Base-by-base conservation (phyloP, 306 rosid species). In the Castanea sativa region DNA sequence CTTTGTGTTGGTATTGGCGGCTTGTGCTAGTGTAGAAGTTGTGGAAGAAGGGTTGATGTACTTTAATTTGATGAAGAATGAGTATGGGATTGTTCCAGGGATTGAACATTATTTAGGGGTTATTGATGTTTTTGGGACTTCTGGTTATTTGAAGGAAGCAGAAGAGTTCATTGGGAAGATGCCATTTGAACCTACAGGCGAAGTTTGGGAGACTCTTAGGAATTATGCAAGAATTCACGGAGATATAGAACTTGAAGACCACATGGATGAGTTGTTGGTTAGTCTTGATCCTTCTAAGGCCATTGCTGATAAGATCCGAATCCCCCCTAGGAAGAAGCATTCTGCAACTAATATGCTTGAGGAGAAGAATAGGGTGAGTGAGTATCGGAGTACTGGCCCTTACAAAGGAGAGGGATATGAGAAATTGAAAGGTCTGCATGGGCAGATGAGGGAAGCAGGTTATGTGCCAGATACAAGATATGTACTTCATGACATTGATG, bases 401-500 rank as follows among this genome's bases (percentile, higher is more conserved):
- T 90, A 86, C 58, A 90, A 84, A 78, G 94, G 80, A 76, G 94
- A 85, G 79, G 77, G 71, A 23, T 35, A 80, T 55, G 86, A 79
- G 87, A 90, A 82, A 69, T 56, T 84, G 75, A 88, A 85, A 74
- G 99, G 97, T 27, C 81, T 94, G 84, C 86, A 74, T 67, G 97
- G 97, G 41, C 99, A 91, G 81, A 75, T 92, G 90, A 90, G 90
- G 88, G 97, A 87, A 84, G 96, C 97, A 4, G 97, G 99, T 12
- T 92, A 91, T 81, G 99, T 94, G 69, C 99, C 97, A 1, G 99
- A 94, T 78, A 92, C 99, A 73, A 88, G 97, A 80, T 94, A 90
- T 27, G 97, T 90, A 59, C 93, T 94, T 33, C 99, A 92, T 59
- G 99, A 92, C 89, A 94, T 94, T 56, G 97, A 91, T 69, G 90